These are phyloP conservation scores for Marasmius tenuissimus DNA, from an alignment of 1,284 basidiomycete species.

Conservation along the genomic window DNA sequence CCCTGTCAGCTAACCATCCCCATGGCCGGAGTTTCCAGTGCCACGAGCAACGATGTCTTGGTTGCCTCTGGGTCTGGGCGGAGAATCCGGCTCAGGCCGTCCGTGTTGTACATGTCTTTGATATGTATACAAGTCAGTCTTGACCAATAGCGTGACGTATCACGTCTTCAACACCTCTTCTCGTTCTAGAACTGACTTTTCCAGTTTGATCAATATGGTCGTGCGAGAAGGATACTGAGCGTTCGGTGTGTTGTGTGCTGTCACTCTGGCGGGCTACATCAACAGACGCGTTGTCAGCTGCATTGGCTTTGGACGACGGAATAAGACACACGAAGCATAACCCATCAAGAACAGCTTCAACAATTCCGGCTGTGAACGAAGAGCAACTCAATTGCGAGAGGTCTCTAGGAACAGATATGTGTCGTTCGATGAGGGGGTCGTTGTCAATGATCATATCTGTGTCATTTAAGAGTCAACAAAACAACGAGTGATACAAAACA, in stretches of 20 bases:
- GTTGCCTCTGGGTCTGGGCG: too few relatives aligned
- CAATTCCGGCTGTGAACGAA: slow-evolving; percentile 94
- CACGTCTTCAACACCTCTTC: slow-evolving; percentile 75
- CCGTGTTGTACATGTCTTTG: too few relatives aligned
- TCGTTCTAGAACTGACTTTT: slow-evolving; percentile 85
- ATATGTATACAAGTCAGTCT: too few relatives aligned
- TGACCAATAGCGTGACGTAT: slow-evolving; percentile 1
- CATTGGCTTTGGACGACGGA: slow-evolving; percentile 9
- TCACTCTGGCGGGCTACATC: slow-evolving; percentile 93
- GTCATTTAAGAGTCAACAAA: slow-evolving; percentile 1
- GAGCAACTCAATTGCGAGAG: slow-evolving; percentile 94
- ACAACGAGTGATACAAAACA: too few relatives aligned
- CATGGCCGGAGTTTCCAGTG: too few relatives aligned
- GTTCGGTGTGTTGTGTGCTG: slow-evolving; percentile 91
- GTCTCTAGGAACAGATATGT: slow-evolving; percentile 93
- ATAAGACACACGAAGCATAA: slow-evolving; percentile 82
- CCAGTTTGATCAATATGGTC: slow-evolving; percentile 93
- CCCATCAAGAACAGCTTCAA: slow-evolving; percentile 96
- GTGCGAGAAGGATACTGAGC: slow-evolving; percentile 81
- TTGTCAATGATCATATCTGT: slow-evolving; percentile 99
- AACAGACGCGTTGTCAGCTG: slow-evolving; percentile 15
- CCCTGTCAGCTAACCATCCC: too few relatives aligned
- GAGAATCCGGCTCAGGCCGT: too few relatives aligned
- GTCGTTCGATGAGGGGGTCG: slow-evolving; percentile 86
- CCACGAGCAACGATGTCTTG: too few relatives aligned